phyloP scores from a whole-genome alignment of 305 asterid species.

The Fraxinus nigra region DNA sequence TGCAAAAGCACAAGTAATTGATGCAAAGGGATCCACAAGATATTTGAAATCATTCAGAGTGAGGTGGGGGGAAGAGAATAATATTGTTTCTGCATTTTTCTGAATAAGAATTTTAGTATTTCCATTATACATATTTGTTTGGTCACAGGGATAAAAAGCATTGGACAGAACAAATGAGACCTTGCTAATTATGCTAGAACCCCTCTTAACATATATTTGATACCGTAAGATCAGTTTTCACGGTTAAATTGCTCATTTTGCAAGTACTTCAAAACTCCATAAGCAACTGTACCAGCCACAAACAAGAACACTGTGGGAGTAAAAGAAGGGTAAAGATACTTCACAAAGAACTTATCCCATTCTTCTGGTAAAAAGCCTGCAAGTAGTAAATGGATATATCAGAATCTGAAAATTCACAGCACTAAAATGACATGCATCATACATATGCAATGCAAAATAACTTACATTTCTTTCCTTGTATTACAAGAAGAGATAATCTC shows the following conservation, averaged over 20 bases:
- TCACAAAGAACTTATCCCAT: conserved; percentile 75
- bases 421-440: neutral
- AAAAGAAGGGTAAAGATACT: conserved; percentile 83
- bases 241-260: conserved; percentile 54
- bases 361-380: conserved; percentile 86
- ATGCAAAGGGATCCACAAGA: neutral
- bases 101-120: neutral
- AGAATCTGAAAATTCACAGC: neutral
- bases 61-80: neutral
- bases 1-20: neutral
- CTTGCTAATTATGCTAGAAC: neutral
- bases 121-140: neutral
- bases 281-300: conserved; percentile 68
- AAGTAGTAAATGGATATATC: conserved; percentile 9
- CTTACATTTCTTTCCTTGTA: neutral
- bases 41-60: neutral
- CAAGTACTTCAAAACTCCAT: conserved; percentile 78
- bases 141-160: neutral
- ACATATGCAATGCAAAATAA: conserved; percentile 22
- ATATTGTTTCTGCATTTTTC: neutral
- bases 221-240: conserved; percentile 32
- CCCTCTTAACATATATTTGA: neutral
- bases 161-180: neutral
- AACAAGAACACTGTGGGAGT: conserved; percentile 85
- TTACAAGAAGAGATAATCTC: neutral